Conservation (phyloP, 768 basidiomycete species). For the Russula virescens region DNA sequence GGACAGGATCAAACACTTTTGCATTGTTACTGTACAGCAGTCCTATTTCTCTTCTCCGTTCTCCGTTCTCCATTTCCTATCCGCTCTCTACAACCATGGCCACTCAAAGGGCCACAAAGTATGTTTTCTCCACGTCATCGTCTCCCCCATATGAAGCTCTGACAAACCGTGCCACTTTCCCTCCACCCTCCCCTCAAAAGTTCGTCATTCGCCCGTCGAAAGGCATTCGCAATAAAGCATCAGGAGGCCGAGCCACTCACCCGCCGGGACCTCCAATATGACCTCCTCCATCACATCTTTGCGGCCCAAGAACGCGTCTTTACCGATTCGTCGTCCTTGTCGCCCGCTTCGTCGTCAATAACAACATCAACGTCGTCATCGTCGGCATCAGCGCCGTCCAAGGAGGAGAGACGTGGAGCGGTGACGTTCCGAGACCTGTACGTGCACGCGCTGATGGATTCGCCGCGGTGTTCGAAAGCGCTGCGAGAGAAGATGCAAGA, state of each 20-base stretch:
- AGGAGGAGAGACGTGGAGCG: conserved; percentile 18
- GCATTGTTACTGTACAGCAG: too few relatives aligned
- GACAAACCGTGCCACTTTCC: conserved; percentile 25
- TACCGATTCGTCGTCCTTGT: conserved; percentile 49
- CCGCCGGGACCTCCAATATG: conserved; percentile 62
- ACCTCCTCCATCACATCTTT: conserved; percentile 42
- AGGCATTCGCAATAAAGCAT: conserved; percentile 42
- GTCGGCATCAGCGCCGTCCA: background rate
- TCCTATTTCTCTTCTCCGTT: too few relatives aligned
- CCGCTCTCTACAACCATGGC: conserved; percentile 15
- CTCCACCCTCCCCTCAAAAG: conserved; percentile 28
- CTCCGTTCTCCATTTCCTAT: background rate
- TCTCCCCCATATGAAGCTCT: background rate
- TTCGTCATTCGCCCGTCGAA: conserved; percentile 40
- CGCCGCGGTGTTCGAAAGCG: conserved; percentile 61
- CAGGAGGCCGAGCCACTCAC: conserved; percentile 62
- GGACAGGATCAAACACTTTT: too few relatives aligned
- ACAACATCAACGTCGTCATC: too few relatives aligned
- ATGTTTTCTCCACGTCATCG: background rate
- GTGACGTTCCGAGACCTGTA: conserved; percentile 46
- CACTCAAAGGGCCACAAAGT: conserved; percentile 22
- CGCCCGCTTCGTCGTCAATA: conserved; percentile 32
- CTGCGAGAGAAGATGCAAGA: conserved; percentile 69
- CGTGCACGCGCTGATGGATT: conserved; percentile 44
- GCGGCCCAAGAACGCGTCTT: conserved; percentile 46